Base-by-base conservation (phyloP, 352 stramenopile species). In the Phytophthora pistaciae region DNA sequence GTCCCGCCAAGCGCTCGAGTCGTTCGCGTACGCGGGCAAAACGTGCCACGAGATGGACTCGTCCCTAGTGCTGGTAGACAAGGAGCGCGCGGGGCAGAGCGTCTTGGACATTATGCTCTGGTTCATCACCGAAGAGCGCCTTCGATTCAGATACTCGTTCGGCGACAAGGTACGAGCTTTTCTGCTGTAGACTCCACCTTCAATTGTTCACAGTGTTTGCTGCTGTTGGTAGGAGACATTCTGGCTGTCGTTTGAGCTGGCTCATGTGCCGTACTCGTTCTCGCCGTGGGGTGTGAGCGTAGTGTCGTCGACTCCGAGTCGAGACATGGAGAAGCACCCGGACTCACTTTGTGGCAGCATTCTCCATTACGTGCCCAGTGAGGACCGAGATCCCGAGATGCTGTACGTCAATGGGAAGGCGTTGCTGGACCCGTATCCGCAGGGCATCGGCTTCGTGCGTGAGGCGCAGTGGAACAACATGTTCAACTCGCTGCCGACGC, bases 1-100 rank as follows among this genome's bases (percentile, higher is more conserved):
- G 23, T 74, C 67, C 0, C 31, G 70, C 5, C 49, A 70, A 29
- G 54, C 50, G 16, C 18, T 70, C 3, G 23, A 55, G 23, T 70
- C 61, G 11, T 74, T 74, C n/a, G 67, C 67, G 2, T 74, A 70
- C 49, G 54, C 44, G 16, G 61, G 61, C 0, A 74, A 70, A 42
- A 70, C 55, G 3, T 74, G 67, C 6, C 67, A 74, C n/a, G 67
- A 74, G 48, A 74, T 74, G 55, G 67, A 74, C 33, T 74, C 61
- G 3, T 74, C 67, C 2, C n/a, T 74, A 5, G 67, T 70, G 18
- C 23, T 70, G 23, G 49, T 74, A 27, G 67, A 74, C 33, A 74
- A 74, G 33, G 11, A 70, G 27, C 60, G 54, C 7, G 67, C 61
- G 16, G 60, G 61, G 5, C 56, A 65, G n/a, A 56, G 14, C 11